Evolutionary conservation across 2,329 filamentous ascomycete species (phyloP), one percentile per base, ranked within the genome.

Genomic region (Epichloe elymi): DNA sequence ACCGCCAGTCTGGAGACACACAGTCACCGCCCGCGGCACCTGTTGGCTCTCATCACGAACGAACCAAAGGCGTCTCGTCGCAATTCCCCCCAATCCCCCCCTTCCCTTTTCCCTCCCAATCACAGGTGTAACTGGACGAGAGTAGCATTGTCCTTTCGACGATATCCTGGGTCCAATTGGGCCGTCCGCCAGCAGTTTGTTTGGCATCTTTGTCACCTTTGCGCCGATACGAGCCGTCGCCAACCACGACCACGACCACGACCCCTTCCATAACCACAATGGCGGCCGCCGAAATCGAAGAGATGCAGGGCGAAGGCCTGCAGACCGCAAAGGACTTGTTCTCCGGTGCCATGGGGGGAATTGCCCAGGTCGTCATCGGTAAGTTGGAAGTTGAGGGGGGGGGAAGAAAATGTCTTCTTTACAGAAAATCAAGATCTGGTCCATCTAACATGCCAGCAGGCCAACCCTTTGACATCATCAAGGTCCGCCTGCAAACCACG

Each of bases 331-430:
- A 97, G 74, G 93, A 98, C 70, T 74, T 98, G 53, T 86, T 91
- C 64, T 81, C 93, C 11, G 93, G 93, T 38, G 93, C 93, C 53
- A 86, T 85, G 7, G 93, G 93, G 93, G 56, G 93, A 60, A 77
- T 97, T 60, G 91, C 93, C 17, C 93, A 98, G 70, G 93, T 98
- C 42, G 72, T 98, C 55, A 78, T 97, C 58, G 91, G 90, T 95
- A 72, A 36, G 45, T 49, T 15, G 36, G 12, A 72, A 26, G 45
- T 49, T 11, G 12, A 1, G 12, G 10, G 36, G 2, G 2, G 36
- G 11, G 36, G 1, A 15, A n/a, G 14, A n/a, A 38, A 7, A 38
- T n/a, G 36, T 30, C 8, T 10, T 30, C 3, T 30, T 30, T 30
- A 7, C 26, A 30, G 7, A 8, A 30, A 30, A 30, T 30, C 26